These are phyloP conservation scores for Ganoderma sp. DNA, from an alignment of 1,284 basidiomycete species.

Conservation along the genomic window DNA sequence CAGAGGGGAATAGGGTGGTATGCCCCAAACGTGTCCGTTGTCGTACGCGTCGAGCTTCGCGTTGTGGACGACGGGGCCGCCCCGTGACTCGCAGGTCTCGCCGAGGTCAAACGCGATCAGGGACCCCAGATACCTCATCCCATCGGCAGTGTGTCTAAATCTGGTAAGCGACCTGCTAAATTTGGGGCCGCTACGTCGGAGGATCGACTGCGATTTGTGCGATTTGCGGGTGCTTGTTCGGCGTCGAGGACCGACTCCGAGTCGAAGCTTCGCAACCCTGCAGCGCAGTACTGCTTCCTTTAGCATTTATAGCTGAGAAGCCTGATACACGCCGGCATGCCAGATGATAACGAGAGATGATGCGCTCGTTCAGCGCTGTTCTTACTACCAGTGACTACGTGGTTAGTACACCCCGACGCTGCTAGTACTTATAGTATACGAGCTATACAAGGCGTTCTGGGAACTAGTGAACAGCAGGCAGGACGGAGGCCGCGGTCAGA, in stretches of 20 bases:
- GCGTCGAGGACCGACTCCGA: background rate
- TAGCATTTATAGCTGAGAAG: background rate
- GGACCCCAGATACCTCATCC: background rate
- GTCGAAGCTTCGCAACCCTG: background rate
- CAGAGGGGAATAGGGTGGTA: background rate
- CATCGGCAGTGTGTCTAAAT: background rate
- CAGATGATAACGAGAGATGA: slow-evolving; percentile 6
- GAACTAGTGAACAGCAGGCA: slow-evolving; percentile 20
- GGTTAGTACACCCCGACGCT: slow-evolving; percentile 19
- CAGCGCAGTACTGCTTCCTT: background rate
- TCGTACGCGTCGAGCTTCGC: background rate
- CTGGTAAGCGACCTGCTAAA: background rate
- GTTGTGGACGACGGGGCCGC: background rate
- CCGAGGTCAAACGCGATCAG: slow-evolving; percentile 3
- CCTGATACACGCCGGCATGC: background rate
- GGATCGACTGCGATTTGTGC: background rate
- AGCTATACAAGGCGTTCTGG: slow-evolving; percentile 14
- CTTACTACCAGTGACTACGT: slow-evolving; percentile 8
- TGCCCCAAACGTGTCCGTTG: background rate
- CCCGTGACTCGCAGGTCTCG: background rate
- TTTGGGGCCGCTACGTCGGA: background rate
- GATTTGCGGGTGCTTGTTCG: background rate
- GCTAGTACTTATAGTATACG: background rate
- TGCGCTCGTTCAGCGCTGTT: slow-evolving; percentile 2
- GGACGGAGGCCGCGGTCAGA: slow-evolving; percentile 7